Evolutionary conservation across 805 yeast genomes (phyloP), one percentile per base, ranked within the genome.

Genomic region (Zygosaccharomyces siamensis): DNA sequence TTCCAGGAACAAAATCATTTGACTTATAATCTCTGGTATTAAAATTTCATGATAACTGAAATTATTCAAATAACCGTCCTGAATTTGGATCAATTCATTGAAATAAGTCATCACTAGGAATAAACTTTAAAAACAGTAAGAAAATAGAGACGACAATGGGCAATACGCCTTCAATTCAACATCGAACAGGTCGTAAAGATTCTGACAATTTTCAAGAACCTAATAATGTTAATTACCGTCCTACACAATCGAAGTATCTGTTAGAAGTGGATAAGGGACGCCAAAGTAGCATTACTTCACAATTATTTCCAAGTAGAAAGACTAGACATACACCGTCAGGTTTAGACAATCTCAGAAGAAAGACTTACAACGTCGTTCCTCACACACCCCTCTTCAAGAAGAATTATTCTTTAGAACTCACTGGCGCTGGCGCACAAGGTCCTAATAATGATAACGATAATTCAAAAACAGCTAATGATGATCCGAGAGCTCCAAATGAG

Each of bases 271-370:
- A 42, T 24, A 35, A 39, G n/a, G 47, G 51, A n/a, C 47, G 54
- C 20, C 54, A 51, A 16, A 46, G 55, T 45, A 49, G 55, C 42
- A 52, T 52, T 14, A 56, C 61, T 3, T 58, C 61, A 10, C 58
- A 58, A 39, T 50, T 58, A 14, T 58, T 58, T 32, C 57, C 58
- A 27, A 53, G 53, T 21, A 47, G 56, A 46, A 43, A 51, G 36
- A 49, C 54, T 8, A 48, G 58, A 31, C 53, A 55, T 45, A 42
- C 48, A 5, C 45, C 44, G 11, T 27, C 52, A 16, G 40, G 45
- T 21, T 30, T 48, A n/a, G 18, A 36, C 12, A 36, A 28, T 11
- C 33, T 37, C 18, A 47, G 26, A 41, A 31, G 43, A 10, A 46
- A 35, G 18, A 38, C 38, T 20, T 35, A 37, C 6, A 7, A 16